These are phyloP conservation scores for Alternaria atra DNA, from an alignment of 2,329 filamentous ascomycete species.

Conservation along the genomic window DNA sequence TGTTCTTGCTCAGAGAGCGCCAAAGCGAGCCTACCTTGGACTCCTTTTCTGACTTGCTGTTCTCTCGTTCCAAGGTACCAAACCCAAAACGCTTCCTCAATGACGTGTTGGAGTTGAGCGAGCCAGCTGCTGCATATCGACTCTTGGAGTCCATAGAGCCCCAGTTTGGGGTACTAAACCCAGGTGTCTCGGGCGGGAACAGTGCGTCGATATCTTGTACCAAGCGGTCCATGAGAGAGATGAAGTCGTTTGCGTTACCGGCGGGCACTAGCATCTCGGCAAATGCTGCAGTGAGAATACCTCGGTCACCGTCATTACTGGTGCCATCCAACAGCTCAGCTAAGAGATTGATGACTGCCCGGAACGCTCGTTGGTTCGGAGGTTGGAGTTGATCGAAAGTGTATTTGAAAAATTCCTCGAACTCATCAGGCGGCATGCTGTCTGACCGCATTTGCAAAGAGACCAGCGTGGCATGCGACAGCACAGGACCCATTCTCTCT, in stretches of 20 bases:
- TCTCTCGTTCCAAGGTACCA: slow-evolving; percentile 77
- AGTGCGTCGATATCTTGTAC: slow-evolving; percentile 89
- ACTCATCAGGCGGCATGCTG: slow-evolving; percentile 75
- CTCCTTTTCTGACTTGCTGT: slow-evolving; percentile 74
- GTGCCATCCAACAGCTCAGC: slow-evolving; percentile 89
- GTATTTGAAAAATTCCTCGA: slow-evolving; percentile 66
- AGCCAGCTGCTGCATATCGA: slow-evolving; percentile 73
- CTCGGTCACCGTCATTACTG: slow-evolving; percentile 88
- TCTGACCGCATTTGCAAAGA: slow-evolving; percentile 73
- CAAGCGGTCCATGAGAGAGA: slow-evolving; percentile 86
- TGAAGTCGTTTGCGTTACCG: slow-evolving; percentile 80
- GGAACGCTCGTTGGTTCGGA: slow-evolving; percentile 77
- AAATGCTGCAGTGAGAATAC: slow-evolving; percentile 87
- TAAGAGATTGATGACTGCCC: slow-evolving; percentile 82
- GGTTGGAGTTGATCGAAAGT: slow-evolving; percentile 63
- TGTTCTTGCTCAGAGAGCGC: slow-evolving; percentile 86
- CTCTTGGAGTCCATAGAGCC: slow-evolving; percentile 68
- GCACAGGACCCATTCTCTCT: slow-evolving; percentile 85
- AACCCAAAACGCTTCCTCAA: slow-evolving; percentile 85
- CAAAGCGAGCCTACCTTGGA: slow-evolving; percentile 81
- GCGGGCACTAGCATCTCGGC: slow-evolving; percentile 84
- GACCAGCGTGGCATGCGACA: slow-evolving; percentile 75
- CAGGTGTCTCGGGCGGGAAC: slow-evolving; percentile 72
- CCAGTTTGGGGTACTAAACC: slow-evolving; percentile 58
- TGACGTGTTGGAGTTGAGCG: slow-evolving; percentile 87